Conservation (phyloP, 805 yeast genomes). For the Danielia reshetovae region DNA sequence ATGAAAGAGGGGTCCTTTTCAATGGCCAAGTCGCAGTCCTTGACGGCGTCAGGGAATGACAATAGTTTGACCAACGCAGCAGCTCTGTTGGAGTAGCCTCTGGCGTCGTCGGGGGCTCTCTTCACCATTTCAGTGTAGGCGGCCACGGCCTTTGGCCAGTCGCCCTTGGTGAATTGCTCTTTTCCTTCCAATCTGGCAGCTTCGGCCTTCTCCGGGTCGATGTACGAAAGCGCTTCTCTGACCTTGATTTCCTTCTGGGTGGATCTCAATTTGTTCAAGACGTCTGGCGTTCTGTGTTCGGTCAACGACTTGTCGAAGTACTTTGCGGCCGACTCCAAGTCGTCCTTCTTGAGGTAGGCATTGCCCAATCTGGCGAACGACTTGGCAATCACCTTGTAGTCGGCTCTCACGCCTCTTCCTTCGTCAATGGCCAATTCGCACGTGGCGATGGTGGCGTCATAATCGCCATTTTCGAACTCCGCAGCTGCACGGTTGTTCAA, state of each 20-base stretch:
- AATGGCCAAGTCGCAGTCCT: conserved; percentile 89
- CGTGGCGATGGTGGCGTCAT: conserved; percentile 76
- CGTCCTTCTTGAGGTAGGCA: conserved; percentile 69
- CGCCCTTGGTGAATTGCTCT: conserved; percentile 81
- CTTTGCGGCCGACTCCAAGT: conserved; percentile 69
- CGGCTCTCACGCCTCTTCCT: conserved; percentile 87
- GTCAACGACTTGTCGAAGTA: conserved; percentile 87
- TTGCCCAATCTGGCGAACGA: conserved; percentile 91
- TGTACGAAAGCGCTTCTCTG: conserved; percentile 70
- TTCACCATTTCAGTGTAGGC: conserved; percentile 94
- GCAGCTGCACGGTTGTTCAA: conserved; percentile 98
- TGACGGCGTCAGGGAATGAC: conserved; percentile 96
- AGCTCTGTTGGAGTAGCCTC: conserved; percentile 97
- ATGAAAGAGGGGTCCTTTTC: conserved; percentile 82
- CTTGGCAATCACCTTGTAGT: conserved; percentile 87
- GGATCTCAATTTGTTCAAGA: conserved; percentile 77
- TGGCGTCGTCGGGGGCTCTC: conserved; percentile 94
- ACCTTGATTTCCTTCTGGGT: conserved; percentile 83
- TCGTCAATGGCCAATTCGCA: conserved; percentile 80
- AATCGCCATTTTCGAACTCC: conserved; percentile 92
- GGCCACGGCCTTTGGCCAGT: conserved; percentile 95
- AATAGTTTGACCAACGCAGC: conserved; percentile 91
- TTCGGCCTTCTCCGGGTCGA: conserved; percentile 91
- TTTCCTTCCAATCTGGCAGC: conserved; percentile 93
- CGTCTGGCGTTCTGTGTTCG: conserved; percentile 96